Base-by-base conservation (phyloP, 371 early-diverging fungal species). In the Chytridium lagenaria region DNA sequence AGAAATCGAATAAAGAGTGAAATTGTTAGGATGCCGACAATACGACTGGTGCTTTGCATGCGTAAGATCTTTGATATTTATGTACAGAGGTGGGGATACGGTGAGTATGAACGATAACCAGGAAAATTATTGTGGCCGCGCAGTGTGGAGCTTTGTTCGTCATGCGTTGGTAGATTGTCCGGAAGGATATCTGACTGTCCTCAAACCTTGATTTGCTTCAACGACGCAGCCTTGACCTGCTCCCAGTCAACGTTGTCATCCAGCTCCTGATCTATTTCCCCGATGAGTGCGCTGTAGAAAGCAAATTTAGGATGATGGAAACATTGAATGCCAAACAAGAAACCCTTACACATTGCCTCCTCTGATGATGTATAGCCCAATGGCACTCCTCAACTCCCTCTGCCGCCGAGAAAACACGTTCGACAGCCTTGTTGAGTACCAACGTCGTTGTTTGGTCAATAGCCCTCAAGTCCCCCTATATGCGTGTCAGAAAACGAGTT, bases 391-490 rank as follows among this genome's bases (percentile, higher is more conserved):
- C 92, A 7, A 91, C 90, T 26, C 91, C 92, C 49, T 90, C 91
- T 67, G 81, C 81, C 1, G 77, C 79, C 1, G 90, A 89, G 71
- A 92, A 94, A 40, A 92, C 85, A 67, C 95, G 92, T 74, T 94
- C 94, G 33, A 88, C 80, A 68, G 93, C 89, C 30, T 85, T 82
- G 38, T 86, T 81, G 61, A 95, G 78, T 59, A 95, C 91, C 1
- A 94, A 74, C 70, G 93, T 94, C 34, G 90, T 89, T 7, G 88
- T 87, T 71, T 93, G 92, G 83, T 95, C 95, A 49, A 92, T 86
- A 22, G 94, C 95, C 70, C 83, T 86, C 68, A 94, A 80, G 28
- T 78, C 86, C 34, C 94, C 94, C 91, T 83, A 66, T 28, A 5
- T 12, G 3, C 40, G 15, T 12, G 23, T n/a, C 19, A 39, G 22